Percentiles rank a stretch among this genome's conserved stretches.
Evolutionary conservation across 768 basidiomycete species (phyloP).

Genomic region (Jaapia argillacea): DNA sequence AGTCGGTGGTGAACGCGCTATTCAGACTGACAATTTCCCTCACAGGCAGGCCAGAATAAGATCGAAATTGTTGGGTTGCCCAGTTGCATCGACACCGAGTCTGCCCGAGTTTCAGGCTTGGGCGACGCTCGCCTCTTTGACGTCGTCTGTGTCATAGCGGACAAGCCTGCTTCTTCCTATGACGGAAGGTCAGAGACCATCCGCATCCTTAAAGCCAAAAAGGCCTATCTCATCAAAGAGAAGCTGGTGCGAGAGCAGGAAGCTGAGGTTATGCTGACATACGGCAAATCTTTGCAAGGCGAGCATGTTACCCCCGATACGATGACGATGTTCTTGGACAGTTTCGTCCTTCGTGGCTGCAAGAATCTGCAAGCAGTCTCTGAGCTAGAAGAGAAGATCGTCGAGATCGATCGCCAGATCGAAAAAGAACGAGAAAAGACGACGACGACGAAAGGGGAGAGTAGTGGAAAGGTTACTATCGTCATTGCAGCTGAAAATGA

Average conservation of each 20-base stretch:
- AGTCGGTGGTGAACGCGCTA: too few relatives aligned
- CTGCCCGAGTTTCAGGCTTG: slow-evolving; percentile 42
- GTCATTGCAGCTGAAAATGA: slow-evolving; percentile 31
- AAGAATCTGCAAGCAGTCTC: slow-evolving; percentile 24
- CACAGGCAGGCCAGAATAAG: slow-evolving; percentile 42
- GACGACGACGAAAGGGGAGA: slow-evolving; percentile 20
- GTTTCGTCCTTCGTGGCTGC: slow-evolving; percentile 27
- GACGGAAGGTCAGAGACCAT: slow-evolving; percentile 15
- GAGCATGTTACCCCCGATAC: slow-evolving; percentile 29
- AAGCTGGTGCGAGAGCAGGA: slow-evolving; percentile 30
- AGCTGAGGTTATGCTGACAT: slow-evolving; percentile 29
- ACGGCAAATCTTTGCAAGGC: slow-evolving; percentile 32
- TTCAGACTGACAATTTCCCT: background rate
- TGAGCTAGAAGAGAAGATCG: slow-evolving; percentile 30
- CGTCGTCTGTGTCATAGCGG: slow-evolving; percentile 36
- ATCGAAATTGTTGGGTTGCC: slow-evolving; percentile 39
- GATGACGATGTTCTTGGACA: slow-evolving; percentile 31
- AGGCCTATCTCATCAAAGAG: slow-evolving; percentile 25
- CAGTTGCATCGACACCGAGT: slow-evolving; percentile 38
- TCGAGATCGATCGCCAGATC: slow-evolving; percentile 27
- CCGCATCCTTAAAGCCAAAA: slow-evolving; percentile 22
- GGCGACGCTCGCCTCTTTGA: slow-evolving; percentile 40
- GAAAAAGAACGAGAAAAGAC: slow-evolving; percentile 22
- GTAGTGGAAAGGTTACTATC: slow-evolving; percentile 25
- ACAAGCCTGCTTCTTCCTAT: slow-evolving; percentile 22